phyloP scores from a whole-genome alignment of 1,284 basidiomycete genomes.

The Pyrrhoderma noxium region DNA sequence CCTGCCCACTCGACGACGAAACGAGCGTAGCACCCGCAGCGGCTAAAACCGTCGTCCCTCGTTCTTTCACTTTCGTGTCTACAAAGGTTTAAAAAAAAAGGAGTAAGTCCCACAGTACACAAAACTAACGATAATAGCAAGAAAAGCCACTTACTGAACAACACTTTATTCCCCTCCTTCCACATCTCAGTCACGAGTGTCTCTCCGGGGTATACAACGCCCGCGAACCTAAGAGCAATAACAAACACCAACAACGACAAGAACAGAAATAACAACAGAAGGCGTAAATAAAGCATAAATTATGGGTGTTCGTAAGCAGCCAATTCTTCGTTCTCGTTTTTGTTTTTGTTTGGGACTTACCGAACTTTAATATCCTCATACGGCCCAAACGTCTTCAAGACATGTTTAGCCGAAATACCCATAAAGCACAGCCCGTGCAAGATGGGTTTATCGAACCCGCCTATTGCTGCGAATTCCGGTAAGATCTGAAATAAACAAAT shows the following conservation, averaged over 20 bases:
- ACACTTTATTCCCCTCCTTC: slow-evolving; percentile 90
- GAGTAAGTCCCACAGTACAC: neutral
- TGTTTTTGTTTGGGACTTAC: too few relatives aligned
- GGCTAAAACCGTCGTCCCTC: slow-evolving; percentile 33
- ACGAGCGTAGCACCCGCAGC: slow-evolving; percentile 37
- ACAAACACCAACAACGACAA: neutral
- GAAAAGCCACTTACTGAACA: slow-evolving; percentile 73
- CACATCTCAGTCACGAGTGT: slow-evolving; percentile 95
- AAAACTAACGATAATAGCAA: neutral
- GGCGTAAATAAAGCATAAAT: too few relatives aligned
- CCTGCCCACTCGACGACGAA: slow-evolving; percentile 14
- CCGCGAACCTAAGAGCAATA: slow-evolving; percentile 57
- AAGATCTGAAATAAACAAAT: slow-evolving; percentile 52
- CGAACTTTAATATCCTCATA: slow-evolving; percentile 96
- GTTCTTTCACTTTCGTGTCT: slow-evolving; percentile 58
- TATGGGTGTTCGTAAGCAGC: too few relatives aligned
- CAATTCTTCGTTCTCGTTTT: too few relatives aligned
- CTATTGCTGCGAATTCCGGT: slow-evolving; percentile 89
- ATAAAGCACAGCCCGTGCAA: slow-evolving; percentile 84
- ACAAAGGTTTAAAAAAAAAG: slow-evolving; percentile 1
- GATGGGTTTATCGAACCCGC: slow-evolving; percentile 91
- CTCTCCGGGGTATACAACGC: slow-evolving; percentile 93
- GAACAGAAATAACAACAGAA: slow-evolving; percentile 3
- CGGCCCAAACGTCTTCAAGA: slow-evolving; percentile 79
- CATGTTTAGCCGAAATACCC: slow-evolving; percentile 93